Percentiles rank a stretch among this genome's conserved stretches.
phyloP scores from a whole-genome alignment of 1,284 basidiomycete species.

The Crucibulum parvulum region DNA sequence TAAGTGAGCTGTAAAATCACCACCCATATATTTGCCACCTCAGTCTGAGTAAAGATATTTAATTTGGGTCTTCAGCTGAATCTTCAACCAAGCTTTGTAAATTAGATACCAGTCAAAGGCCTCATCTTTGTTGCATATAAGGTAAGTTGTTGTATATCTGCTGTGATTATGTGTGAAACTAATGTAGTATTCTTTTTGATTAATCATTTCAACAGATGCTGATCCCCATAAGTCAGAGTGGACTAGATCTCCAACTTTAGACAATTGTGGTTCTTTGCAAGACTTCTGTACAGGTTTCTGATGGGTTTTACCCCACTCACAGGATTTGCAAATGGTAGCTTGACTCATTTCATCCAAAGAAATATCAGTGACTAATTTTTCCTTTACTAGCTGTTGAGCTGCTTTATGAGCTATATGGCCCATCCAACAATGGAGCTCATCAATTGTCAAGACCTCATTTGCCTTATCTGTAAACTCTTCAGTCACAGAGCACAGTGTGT shows the following conservation, averaged over 20 bases:
- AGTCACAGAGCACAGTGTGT: background rate
- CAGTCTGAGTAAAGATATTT: conserved; percentile 20
- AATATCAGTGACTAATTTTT: conserved; percentile 8
- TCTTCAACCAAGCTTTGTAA: conserved; percentile 9
- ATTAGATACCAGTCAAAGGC: background rate
- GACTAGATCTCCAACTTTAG: conserved; percentile 37
- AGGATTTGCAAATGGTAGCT: conserved; percentile 28
- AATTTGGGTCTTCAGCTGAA: conserved; percentile 15
- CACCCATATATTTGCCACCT: conserved; percentile 21
- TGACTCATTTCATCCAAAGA: background rate
- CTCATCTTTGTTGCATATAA: conserved; percentile 20
- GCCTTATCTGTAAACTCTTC: background rate
- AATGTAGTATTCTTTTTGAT: conserved; percentile 22
- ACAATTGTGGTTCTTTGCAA: conserved; percentile 25
- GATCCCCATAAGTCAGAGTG: conserved; percentile 48
- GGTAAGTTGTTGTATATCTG: conserved; percentile 15
- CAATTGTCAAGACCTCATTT: conserved; percentile 6
- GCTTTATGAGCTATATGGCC: background rate
- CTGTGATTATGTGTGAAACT: conserved; percentile 29
- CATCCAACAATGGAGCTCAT: conserved; percentile 29
- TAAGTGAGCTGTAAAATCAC: conserved; percentile 23
- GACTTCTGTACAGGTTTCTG: conserved; percentile 32
- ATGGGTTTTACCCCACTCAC: conserved; percentile 33
- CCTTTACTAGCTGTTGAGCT: background rate
- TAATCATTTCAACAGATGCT: conserved; percentile 25